Evolutionary conservation across 805 yeast genomes (phyloP).

Genomic region (Myxozyma lipomycoides): DNA sequence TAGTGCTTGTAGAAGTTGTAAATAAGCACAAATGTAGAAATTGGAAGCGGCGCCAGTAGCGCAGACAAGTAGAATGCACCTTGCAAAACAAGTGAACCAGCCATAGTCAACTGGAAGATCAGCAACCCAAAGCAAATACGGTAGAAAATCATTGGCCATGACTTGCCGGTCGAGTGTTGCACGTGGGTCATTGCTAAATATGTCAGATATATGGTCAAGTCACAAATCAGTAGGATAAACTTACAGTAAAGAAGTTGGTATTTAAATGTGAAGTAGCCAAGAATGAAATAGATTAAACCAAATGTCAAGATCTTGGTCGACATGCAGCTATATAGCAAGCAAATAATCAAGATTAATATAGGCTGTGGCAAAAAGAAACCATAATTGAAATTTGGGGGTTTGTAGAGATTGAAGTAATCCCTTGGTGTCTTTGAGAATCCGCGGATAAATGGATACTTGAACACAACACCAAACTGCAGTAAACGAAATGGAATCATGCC

Average conservation of each 20-base stretch:
- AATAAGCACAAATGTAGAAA: conserved; percentile 58
- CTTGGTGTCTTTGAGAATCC: conserved; percentile 73
- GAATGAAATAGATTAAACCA: conserved; percentile 74
- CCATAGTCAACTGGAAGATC: conserved; percentile 86
- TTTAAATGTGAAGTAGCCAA: conserved; percentile 86
- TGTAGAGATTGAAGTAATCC: conserved; percentile 67
- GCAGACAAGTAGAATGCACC: conserved; percentile 74
- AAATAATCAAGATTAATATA: conserved; percentile 74
- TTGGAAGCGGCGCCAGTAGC: conserved; percentile 69
- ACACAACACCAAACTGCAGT: conserved; percentile 71
- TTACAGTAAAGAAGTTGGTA: conserved; percentile 70
- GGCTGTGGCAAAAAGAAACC: conserved; percentile 93
- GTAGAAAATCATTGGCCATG: conserved; percentile 87
- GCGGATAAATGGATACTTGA: conserved; percentile 67
- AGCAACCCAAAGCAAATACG: conserved; percentile 76
- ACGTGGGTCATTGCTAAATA: conserved; percentile 72
- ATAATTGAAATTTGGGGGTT: conserved; percentile 88
- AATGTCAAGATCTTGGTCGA: conserved; percentile 82
- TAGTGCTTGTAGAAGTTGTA: conserved; percentile 81
- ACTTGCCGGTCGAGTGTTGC: conserved; percentile 94
- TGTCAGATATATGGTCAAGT: background rate
- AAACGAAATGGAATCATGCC: conserved; percentile 89
- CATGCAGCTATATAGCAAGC: conserved; percentile 82
- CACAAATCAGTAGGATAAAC: background rate
- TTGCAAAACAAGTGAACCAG: conserved; percentile 80